These are phyloP conservation scores for Grosmannia clavigera DNA, from an alignment of 2,329 filamentous ascomycete genomes.

Conservation along the genomic window DNA sequence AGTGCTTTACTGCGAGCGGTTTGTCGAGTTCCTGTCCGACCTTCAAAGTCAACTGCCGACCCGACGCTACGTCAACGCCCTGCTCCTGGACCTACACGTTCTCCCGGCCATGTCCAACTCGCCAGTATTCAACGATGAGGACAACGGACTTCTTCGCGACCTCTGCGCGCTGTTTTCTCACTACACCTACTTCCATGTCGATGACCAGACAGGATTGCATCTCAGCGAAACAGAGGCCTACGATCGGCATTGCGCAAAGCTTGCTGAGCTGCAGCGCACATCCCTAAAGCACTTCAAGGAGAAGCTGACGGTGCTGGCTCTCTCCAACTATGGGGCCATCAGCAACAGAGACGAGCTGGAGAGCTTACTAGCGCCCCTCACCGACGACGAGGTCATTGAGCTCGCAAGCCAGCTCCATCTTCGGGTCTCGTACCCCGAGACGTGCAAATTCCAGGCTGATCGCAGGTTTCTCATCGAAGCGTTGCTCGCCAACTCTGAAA, in stretches of 20 bases:
- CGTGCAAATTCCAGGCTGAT: conserved; percentile 49
- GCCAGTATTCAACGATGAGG: conserved; percentile 61
- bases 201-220: conserved; percentile 78
- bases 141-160: conserved; percentile 68
- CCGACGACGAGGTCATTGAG: conserved; percentile 59
- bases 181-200: conserved; percentile 78
- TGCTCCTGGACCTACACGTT: conserved; percentile 77
- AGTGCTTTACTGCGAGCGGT: conserved; percentile 78
- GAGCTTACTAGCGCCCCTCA: conserved; percentile 58
- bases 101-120: conserved; percentile 68
- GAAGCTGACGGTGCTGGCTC: conserved; percentile 78
- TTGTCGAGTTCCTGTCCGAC: conserved; percentile 81
- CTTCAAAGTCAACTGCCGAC: conserved; percentile 90
- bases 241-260: conserved; percentile 61
- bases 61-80: conserved; percentile 79
- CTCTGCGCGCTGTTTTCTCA: conserved; percentile 70
- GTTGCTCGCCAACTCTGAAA: conserved; percentile 63
- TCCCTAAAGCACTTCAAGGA: conserved; percentile 74
- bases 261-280: conserved; percentile 70
- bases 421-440: conserved; percentile 68
- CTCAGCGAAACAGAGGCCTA: conserved; percentile 61
- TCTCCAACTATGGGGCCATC: conserved; percentile 87
- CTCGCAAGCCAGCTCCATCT: conserved; percentile 64
- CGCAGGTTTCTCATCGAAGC: conserved; percentile 58
- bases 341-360: conserved; percentile 69